These are phyloP conservation scores for Amphirosellinia nigrospora DNA, from an alignment of 495 filamentous ascomycete species.

Conservation along the genomic window DNA sequence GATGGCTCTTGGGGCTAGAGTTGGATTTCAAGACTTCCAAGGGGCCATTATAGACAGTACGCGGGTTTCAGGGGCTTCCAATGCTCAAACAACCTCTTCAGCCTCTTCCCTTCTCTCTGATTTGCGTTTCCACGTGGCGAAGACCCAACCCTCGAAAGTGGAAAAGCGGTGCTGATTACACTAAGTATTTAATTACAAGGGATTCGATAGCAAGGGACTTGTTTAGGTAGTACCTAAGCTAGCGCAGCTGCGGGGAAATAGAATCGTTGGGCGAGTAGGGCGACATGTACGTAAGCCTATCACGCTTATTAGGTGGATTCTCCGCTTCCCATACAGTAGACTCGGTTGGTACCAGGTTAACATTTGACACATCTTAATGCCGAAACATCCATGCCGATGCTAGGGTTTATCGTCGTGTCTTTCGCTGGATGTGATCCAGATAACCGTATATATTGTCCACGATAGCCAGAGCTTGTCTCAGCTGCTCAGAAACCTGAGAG, in stretches of 20 bases:
- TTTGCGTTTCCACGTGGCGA: conserved; percentile 23
- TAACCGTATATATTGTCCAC: neutral
- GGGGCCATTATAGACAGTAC: neutral
- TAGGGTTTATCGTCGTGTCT: neutral
- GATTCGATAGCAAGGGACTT: conserved; percentile 6
- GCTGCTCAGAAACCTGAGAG: neutral
- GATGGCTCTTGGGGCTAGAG: conserved; percentile 3
- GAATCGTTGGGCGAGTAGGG: neutral
- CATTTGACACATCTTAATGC: neutral
- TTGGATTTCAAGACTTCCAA: conserved; percentile 1
- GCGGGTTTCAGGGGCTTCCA: conserved; percentile 15
- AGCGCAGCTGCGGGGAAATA: conserved; percentile 17
- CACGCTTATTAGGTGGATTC: conserved; percentile 18
- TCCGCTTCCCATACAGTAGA: neutral
- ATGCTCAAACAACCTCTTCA: neutral
- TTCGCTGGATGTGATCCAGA: neutral
- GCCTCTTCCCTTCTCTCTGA: conserved; percentile 15
- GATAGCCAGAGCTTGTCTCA: neutral
- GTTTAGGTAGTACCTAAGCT: conserved; percentile 3
- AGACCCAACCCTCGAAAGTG: conserved; percentile 11
- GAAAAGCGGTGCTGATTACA: conserved; percentile 1
- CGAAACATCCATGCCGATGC: neutral
- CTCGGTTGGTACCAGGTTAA: neutral
- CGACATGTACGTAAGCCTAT: conserved; percentile 2
- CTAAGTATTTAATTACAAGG: conserved; percentile 12